These are phyloP conservation scores for Ustilago shanxiensis DNA, from an alignment of 1,284 basidiomycete species.

Conservation along the genomic window DNA sequence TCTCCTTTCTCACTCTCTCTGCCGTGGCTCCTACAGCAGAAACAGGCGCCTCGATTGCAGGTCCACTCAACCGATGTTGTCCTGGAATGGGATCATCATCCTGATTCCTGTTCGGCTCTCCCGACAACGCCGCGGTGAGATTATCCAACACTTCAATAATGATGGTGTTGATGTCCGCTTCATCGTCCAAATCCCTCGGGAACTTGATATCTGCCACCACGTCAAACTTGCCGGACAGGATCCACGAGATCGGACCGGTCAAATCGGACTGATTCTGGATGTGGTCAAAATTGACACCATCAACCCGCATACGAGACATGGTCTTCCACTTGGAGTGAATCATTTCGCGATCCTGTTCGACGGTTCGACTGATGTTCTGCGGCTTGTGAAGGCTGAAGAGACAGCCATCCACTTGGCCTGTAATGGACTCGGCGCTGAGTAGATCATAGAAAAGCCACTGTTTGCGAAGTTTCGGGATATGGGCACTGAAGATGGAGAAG, in stretches of 20 bases:
- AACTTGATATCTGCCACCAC: constrained; percentile 97
- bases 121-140: constrained; percentile 72
- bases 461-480: constrained; percentile 85
- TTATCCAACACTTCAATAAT: constrained; percentile 91
- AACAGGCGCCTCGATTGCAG: constrained; percentile 82
- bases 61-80: constrained; percentile 85
- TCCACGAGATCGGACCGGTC: constrained; percentile 91
- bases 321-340: constrained; percentile 80
- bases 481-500: constrained; percentile 94
- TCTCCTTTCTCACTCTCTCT: constrained; percentile 59
- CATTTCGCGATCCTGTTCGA: constrained; percentile 74
- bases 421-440: constrained; percentile 86
- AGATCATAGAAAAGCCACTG: constrained; percentile 94
- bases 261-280: constrained; percentile 83
- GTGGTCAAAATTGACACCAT: constrained; percentile 97
- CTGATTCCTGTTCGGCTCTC: constrained; percentile 29
- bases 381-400: constrained; percentile 96
- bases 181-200: constrained; percentile 82
- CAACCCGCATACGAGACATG: constrained; percentile 95
- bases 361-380: constrained; percentile 92
- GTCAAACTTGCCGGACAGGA: constrained; percentile 94
- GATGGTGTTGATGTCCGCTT: constrained; percentile 81
- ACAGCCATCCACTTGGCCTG: constrained; percentile 98
- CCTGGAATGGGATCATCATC: constrained; percentile 80
- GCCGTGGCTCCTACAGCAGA: constrained; percentile 64